Percentiles rank a stretch among this genome's conserved stretches.
Conservation (phyloP, 106 monocot genomes). For the Dendrobium huoshanense region DNA sequence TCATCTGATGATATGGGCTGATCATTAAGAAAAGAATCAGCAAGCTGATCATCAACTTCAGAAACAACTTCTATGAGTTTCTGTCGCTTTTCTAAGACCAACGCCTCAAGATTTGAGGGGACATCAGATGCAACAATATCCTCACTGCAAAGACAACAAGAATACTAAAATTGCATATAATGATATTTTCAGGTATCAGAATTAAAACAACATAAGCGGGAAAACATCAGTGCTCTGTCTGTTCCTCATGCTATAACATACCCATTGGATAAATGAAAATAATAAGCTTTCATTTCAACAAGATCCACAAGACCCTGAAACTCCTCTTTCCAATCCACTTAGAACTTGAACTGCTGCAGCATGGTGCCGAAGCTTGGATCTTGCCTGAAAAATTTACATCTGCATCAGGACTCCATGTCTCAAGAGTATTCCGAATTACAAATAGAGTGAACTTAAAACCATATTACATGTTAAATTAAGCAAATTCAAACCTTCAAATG, state of each 20-base stretch:
- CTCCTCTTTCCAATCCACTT: slow-evolving; percentile 92
- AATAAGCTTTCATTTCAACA: slow-evolving; percentile 82
- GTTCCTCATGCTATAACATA: slow-evolving; percentile 14
- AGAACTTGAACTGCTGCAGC: slow-evolving; percentile 95
- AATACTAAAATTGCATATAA: background rate
- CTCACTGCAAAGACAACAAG: slow-evolving; percentile 46
- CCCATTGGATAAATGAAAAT: slow-evolving; percentile 87
- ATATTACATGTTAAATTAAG: background rate
- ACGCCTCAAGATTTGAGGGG: slow-evolving; percentile 54
- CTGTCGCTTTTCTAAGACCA: slow-evolving; percentile 64
- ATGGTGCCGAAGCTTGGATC: slow-evolving; percentile 92
- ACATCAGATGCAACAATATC: slow-evolving; percentile 64
- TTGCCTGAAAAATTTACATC: slow-evolving; percentile 51
- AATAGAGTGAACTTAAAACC: background rate
- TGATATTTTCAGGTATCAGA: background rate
- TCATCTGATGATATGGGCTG: slow-evolving; percentile 66
- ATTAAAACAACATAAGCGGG: background rate
- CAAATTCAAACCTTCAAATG: background rate
- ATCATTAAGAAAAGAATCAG: slow-evolving; percentile 89
- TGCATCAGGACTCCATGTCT: background rate
- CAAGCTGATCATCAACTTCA: slow-evolving; percentile 95
- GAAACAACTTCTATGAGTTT: slow-evolving; percentile 96
- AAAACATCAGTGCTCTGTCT: background rate
- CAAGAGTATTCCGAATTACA: background rate
- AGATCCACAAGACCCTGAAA: slow-evolving; percentile 93